A percentile compares a stretch with the other conserved stretches of the same genome.
Conservation (phyloP, 257 asterid species). For the Plantago ovata region DNA sequence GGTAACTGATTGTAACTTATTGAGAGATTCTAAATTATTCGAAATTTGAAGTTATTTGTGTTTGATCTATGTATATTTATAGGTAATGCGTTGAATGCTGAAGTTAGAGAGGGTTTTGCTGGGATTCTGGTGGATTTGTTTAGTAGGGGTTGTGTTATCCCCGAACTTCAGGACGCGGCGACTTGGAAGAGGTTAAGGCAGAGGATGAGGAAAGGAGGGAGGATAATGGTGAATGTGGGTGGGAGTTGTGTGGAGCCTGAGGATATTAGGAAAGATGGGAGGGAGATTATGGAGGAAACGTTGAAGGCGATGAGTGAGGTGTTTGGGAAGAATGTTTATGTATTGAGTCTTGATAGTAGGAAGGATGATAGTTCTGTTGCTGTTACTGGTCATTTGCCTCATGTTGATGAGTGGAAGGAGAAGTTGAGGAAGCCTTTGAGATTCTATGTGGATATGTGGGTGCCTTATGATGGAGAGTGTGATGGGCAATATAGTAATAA, state of each 20-base stretch:
- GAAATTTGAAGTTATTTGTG: too few species aligned
- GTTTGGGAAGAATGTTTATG: slow-evolving; percentile 38
- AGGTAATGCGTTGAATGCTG: slow-evolving; percentile 48
- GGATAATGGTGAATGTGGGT: slow-evolving; percentile 89
- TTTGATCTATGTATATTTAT: neutral
- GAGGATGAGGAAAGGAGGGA: slow-evolving; percentile 57
- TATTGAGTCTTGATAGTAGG: slow-evolving; percentile 50
- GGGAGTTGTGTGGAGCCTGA: slow-evolving; percentile 94
- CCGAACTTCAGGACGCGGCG: slow-evolving; percentile 56
- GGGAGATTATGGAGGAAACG: slow-evolving; percentile 68
- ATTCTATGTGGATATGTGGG: slow-evolving; percentile 69
- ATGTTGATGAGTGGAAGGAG: slow-evolving; percentile 51
- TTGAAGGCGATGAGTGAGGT: slow-evolving; percentile 52
- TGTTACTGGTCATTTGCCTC: slow-evolving; percentile 61
- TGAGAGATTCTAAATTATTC: too few species aligned
- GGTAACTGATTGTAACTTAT: slow-evolving; percentile 25
- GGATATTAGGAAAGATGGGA: slow-evolving; percentile 67
- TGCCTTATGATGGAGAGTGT: slow-evolving; percentile 22
- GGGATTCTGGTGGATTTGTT: slow-evolving; percentile 70
- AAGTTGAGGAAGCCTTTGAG: slow-evolving; percentile 50
- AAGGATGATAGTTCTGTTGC: slow-evolving; percentile 78
- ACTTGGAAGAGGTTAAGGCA: slow-evolving; percentile 69
- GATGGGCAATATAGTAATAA: too few species aligned
- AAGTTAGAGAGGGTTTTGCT: slow-evolving; percentile 51
- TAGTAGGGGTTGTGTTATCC: slow-evolving; percentile 67